These are phyloP conservation scores for Boletus edulis DNA, from an alignment of 768 basidiomycete species.

Conservation along the genomic window DNA sequence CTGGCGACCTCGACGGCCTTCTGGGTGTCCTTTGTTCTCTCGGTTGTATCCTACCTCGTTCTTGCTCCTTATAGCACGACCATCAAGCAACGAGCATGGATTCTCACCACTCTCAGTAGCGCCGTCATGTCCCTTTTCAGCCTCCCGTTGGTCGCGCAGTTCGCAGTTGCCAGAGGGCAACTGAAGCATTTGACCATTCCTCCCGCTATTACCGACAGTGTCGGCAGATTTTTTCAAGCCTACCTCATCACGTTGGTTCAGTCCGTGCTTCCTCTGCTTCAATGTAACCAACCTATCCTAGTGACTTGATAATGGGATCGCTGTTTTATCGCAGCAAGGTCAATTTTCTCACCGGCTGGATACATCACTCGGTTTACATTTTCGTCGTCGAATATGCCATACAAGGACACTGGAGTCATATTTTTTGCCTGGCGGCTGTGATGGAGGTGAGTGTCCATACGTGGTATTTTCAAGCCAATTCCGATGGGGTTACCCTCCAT, in stretches of 20 bases:
- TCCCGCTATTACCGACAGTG: slow-evolving; percentile 22
- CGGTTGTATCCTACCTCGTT: slow-evolving; percentile 29
- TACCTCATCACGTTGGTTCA: slow-evolving; percentile 38
- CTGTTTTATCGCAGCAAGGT: slow-evolving; percentile 45
- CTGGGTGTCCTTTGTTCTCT: slow-evolving; percentile 13
- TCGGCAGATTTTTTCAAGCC: slow-evolving; percentile 42
- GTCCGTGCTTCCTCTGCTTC: slow-evolving; percentile 11
- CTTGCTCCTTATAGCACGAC: slow-evolving; percentile 32
- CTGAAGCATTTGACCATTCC: slow-evolving; percentile 25
- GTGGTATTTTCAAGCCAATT: not conserved
- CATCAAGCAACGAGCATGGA: slow-evolving; percentile 45
- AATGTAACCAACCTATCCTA: slow-evolving; percentile 19
- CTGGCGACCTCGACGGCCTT: slow-evolving; percentile 24
- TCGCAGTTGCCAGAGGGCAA: slow-evolving; percentile 23
- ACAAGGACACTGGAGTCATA: slow-evolving; percentile 34
- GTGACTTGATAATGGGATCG: slow-evolving; percentile 46
- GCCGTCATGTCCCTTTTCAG: slow-evolving; percentile 40
- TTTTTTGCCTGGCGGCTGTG: slow-evolving; percentile 43
- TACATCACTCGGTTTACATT: slow-evolving; percentile 47
- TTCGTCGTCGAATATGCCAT: slow-evolving; percentile 40
- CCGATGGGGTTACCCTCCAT: not conserved
- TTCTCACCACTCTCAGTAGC: slow-evolving; percentile 43
- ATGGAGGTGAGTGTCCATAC: slow-evolving; percentile 42
- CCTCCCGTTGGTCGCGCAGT: slow-evolving; percentile 38
- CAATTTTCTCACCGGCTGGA: slow-evolving; percentile 54